Evolutionary conservation across 768 basidiomycete species (phyloP).

Genomic region (Phylloporus arenicola): DNA sequence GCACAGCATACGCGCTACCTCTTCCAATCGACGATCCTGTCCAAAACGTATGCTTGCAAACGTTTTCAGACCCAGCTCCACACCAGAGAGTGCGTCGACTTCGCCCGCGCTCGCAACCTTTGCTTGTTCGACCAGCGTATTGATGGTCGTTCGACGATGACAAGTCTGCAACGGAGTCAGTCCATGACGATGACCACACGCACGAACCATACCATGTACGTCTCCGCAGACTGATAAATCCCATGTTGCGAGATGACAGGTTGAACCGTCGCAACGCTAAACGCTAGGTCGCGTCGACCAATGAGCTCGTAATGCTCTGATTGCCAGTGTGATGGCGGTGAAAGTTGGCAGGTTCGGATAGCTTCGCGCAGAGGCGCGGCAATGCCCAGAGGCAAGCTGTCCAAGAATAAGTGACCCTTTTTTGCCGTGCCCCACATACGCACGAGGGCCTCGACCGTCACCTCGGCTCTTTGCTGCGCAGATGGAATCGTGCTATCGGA

Average conservation of each 20-base stretch:
- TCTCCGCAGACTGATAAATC: constrained; percentile 27
- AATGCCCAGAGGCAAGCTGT: constrained; percentile 61
- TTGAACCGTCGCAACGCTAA: constrained; percentile 29
- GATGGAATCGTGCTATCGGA: constrained; percentile 48
- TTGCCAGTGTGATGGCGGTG: constrained; percentile 72
- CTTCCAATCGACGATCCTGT: constrained; percentile 83
- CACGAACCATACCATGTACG: constrained; percentile 24
- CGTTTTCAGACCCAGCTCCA: constrained; percentile 66
- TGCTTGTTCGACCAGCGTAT: constrained; percentile 46
- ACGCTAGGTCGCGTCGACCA: constrained; percentile 29
- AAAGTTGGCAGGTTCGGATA: constrained; percentile 74
- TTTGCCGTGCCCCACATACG: constrained; percentile 33
- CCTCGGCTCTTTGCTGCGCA: constrained; percentile 61
- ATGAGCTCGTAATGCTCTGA: constrained; percentile 32
- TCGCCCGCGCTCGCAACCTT: constrained; percentile 50
- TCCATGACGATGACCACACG: not conserved
- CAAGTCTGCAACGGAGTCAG: constrained; percentile 39
- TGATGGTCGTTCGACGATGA: constrained; percentile 46
- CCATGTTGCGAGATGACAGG: constrained; percentile 27
- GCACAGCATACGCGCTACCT: constrained; percentile 86
- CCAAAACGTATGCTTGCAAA: constrained; percentile 85
- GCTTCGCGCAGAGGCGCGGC: constrained; percentile 81
- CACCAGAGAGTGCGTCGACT: constrained; percentile 56
- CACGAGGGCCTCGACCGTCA: constrained; percentile 54
- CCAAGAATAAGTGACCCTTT: constrained; percentile 44